Conservation (phyloP, 371 early-diverging fungal species). For the Zopfochytrium polystomum region DNA sequence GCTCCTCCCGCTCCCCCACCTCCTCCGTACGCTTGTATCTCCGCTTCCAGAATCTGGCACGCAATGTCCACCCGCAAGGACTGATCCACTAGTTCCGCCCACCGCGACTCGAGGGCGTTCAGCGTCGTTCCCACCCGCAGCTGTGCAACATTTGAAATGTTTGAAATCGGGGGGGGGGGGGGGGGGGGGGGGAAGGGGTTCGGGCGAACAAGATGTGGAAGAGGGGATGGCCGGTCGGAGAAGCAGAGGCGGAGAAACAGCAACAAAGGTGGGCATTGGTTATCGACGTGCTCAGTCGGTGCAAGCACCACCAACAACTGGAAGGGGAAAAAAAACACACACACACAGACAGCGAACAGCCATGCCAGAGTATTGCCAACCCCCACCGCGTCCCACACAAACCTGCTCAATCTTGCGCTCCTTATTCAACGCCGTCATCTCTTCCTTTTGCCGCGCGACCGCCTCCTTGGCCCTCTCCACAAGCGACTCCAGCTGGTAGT, state of each 20-base stretch:
- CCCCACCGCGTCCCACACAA: neutral
- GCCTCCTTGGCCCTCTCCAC: constrained; percentile 47
- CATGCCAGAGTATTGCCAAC: neutral
- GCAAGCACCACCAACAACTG: neutral
- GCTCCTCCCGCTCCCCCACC: too few species aligned
- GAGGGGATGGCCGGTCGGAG: too few species aligned
- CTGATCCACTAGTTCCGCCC: constrained; percentile 19
- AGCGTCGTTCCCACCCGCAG: constrained; percentile 9
- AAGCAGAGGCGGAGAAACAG: too few species aligned
- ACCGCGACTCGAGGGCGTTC: constrained; percentile 10
- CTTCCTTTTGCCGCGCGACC: constrained; percentile 48
- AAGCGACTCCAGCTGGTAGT: constrained; percentile 69
- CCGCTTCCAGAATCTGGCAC: constrained; percentile 13
- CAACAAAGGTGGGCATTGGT: too few species aligned
- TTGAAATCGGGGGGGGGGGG: too few species aligned
- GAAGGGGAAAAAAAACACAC: neutral
- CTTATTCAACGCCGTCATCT: constrained; percentile 63
- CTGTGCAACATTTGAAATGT: neutral
- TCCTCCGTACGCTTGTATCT: constrained; percentile 6
- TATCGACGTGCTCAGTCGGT: neutral
- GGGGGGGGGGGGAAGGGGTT: too few species aligned
- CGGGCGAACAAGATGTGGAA: too few species aligned
- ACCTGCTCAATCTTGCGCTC: constrained; percentile 72
- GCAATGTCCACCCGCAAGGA: constrained; percentile 20
- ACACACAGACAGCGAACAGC: too few species aligned